Evolutionary conservation across 2,329 filamentous ascomycete genomes (phyloP).

Genomic region (Apiospora aurea): DNA sequence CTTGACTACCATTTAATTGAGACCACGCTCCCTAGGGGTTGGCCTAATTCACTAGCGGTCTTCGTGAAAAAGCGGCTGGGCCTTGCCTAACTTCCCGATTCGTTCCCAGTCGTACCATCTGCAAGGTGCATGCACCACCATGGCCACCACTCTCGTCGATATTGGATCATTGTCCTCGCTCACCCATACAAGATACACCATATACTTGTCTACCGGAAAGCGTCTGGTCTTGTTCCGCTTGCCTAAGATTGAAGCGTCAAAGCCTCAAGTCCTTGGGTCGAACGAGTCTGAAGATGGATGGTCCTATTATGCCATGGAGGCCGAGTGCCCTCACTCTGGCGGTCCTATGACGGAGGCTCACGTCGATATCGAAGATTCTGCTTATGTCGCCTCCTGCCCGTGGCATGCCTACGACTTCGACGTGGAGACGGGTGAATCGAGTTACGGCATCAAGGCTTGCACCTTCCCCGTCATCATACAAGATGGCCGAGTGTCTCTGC

Average conservation of each 20-base stretch:
- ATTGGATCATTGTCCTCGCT: slow-evolving; percentile 43
- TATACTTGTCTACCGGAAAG: slow-evolving; percentile 51
- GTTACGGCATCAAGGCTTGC: slow-evolving; percentile 54
- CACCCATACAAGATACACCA: slow-evolving; percentile 49
- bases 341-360: slow-evolving; percentile 53
- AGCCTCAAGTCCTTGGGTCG: slow-evolving; percentile 27
- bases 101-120: neutral
- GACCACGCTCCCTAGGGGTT: neutral
- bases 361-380: slow-evolving; percentile 55
- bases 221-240: slow-evolving; percentile 54
- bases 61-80: neutral
- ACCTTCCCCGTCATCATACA: slow-evolving; percentile 50
- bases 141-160: slow-evolving; percentile 40
- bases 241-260: slow-evolving; percentile 46
- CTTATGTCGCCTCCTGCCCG: slow-evolving; percentile 54
- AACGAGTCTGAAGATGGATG: slow-evolving; percentile 48
- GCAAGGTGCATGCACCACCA: slow-evolving; percentile 16
- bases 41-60: neutral
- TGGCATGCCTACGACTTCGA: slow-evolving; percentile 59
- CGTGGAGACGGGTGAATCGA: slow-evolving; percentile 55
- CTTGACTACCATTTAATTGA: neutral
- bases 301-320: slow-evolving; percentile 56
- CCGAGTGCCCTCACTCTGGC: slow-evolving; percentile 54
- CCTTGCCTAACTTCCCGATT: neutral
- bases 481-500: slow-evolving; percentile 44